Base-by-base conservation (phyloP, 1,284 basidiomycete genomes). In the Cutaneotrichosporon daszewskae region DNA sequence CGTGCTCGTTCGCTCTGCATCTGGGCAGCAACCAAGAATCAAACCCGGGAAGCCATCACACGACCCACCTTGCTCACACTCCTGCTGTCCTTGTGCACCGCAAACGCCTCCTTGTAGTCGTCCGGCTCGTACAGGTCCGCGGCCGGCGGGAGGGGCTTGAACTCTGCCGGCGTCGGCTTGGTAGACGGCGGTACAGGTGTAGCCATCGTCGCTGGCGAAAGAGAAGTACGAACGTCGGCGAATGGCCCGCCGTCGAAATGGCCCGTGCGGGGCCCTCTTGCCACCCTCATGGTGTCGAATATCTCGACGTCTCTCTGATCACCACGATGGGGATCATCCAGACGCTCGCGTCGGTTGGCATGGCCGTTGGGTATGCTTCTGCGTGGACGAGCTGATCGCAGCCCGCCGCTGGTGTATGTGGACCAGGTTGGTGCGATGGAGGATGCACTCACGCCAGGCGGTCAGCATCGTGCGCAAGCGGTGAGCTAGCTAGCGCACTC, bases 391-490 rank as follows among this genome's bases (percentile, higher is more conserved):
- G 45, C 50, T 56, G 44, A 47, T 25, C 5, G 42, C 27, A 74
- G 73, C 18, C 72, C 74, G 9, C 72, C 74, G 5, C 53, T 74
- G 18, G 67, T 74, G 12, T 75, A 75, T 45, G 60, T 59, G 8
- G 73, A 74, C 47, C 73, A 74, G 54, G 64, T 67, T 35, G 38
- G 63, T 32, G 51, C 37, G 43, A 53, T 11, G 34, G 47, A 22
- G 43, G 42, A 20, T 43, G 59, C 32, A 6, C 32, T 35, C 39
- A 39, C 29, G 1, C 4, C 28, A 72, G 59, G 73, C 74, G 1
- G 57, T 68, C 12, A 76, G 75, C 23, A 77, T 78, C 40, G 60
- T 69, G 16, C 65, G 65, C 37, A 71, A 72, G 47, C 64, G 69
- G 59, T 71, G 49, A 50, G 70, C n/a, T 41, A 10, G 13, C 19